Evolutionary conservation across 768 basidiomycete genomes (phyloP).

Genomic region (Mycena polygramma): DNA sequence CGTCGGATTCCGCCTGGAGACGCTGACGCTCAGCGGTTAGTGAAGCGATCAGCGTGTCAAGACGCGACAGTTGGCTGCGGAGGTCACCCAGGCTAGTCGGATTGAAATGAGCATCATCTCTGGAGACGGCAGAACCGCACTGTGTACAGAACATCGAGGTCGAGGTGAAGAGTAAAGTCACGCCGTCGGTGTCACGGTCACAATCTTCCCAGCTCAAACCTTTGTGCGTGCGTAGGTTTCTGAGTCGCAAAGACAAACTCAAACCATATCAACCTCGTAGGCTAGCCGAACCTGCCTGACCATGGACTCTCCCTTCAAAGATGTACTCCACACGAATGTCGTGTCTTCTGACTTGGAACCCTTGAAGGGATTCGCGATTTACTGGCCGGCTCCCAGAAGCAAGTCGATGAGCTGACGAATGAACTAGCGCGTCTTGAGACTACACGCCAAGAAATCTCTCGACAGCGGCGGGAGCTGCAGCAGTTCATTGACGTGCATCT

Average conservation of each 20-base stretch:
- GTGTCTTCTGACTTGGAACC: neutral
- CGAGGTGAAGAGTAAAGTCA: too few relatives aligned
- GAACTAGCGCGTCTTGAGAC: neutral
- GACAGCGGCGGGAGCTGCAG: neutral
- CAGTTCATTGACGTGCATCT: conserved; percentile 2
- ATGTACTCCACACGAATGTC: conserved; percentile 7
- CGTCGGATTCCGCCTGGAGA: conserved; percentile 19
- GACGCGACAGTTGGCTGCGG: neutral
- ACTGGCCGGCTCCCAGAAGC: neutral
- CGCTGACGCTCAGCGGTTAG: conserved; percentile 12
- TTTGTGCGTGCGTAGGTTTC: too few relatives aligned
- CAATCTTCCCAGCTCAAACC: too few relatives aligned
- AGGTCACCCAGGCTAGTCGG: too few relatives aligned
- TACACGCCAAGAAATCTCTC: neutral
- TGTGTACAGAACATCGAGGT: too few relatives aligned
- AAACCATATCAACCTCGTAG: too few relatives aligned
- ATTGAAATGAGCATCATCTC: too few relatives aligned
- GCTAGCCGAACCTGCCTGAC: too few relatives aligned
- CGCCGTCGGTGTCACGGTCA: too few relatives aligned
- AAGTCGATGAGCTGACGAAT: neutral
- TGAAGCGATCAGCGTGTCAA: conserved; percentile 1
- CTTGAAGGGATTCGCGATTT: neutral
- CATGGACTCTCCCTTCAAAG: conserved; percentile 9
- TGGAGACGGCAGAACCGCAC: too few relatives aligned
- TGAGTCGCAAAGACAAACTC: too few relatives aligned